Conservation (phyloP, 352 stramenopile species). For the Phytophthora sansomeana region DNA sequence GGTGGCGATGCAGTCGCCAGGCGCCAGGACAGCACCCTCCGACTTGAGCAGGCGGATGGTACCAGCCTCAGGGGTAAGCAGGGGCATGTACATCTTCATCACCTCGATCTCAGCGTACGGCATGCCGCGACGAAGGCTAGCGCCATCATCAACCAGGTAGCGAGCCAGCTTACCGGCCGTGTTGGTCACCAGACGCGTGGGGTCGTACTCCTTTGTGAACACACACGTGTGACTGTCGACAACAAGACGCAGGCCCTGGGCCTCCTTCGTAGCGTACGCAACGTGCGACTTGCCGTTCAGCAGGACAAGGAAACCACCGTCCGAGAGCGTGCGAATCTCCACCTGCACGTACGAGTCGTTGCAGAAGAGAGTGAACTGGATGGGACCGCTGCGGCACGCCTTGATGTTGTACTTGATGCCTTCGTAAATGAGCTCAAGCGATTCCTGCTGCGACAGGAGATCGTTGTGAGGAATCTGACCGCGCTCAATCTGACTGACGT, state of each 20-base stretch:
- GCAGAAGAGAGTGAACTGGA: constrained; percentile 93
- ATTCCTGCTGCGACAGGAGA: constrained; percentile 84
- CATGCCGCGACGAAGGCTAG: constrained; percentile 87
- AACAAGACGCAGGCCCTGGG: constrained; percentile 91
- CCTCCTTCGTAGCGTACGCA: constrained; percentile 95
- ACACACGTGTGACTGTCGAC: constrained; percentile 96
- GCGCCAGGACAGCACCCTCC: constrained; percentile 95
- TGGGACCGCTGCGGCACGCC: constrained; percentile 91
- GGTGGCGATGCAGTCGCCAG: constrained; percentile 97
- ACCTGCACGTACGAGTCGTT: constrained; percentile 92
- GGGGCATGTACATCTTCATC: constrained; percentile 99
- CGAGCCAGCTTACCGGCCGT: constrained; percentile 99
- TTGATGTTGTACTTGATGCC: constrained; percentile 98
- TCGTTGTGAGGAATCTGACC: constrained; percentile 93
- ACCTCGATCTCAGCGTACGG: constrained; percentile 94
- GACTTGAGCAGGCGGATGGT: constrained; percentile 96
- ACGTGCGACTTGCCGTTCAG: constrained; percentile 97
- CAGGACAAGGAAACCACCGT: constrained; percentile 98
- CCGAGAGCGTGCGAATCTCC: constrained; percentile 96
- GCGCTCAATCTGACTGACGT: constrained; percentile 85
- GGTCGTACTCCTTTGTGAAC: constrained; percentile 99
- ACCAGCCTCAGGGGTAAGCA: constrained; percentile 97
- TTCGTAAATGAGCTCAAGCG: constrained; percentile 99
- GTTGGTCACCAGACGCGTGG: constrained; percentile 97
- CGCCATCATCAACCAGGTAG: constrained; percentile 97